Evolutionary conservation across 768 basidiomycete species (phyloP).

Genomic region (Amanita muscaria): DNA sequence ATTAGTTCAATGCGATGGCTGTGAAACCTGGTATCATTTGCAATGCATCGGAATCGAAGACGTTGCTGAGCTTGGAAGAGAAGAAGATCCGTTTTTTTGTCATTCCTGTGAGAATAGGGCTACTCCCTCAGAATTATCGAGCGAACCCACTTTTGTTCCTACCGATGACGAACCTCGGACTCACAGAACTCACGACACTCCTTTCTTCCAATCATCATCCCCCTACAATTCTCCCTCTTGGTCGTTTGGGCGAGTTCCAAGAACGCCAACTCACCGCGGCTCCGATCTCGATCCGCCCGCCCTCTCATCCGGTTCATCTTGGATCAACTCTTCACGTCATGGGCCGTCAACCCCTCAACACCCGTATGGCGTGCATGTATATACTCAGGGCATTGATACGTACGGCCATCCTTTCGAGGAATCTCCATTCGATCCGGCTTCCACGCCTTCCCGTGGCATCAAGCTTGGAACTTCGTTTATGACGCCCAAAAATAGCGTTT

Average conservation of each 20-base stretch:
- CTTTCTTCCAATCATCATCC: constrained; percentile 49
- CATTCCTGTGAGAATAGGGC: constrained; percentile 40
- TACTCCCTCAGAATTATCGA: constrained; percentile 26
- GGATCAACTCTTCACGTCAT: constrained; percentile 41
- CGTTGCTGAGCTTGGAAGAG: constrained; percentile 56
- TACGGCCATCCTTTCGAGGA: constrained; percentile 32
- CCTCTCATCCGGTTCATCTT: constrained; percentile 30
- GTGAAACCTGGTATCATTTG: constrained; percentile 76
- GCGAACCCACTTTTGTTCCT: constrained; percentile 63
- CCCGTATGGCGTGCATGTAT: constrained; percentile 29
- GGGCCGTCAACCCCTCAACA: constrained; percentile 50
- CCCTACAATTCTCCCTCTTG: constrained; percentile 51
- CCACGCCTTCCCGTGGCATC: constrained; percentile 75
- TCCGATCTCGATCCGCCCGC: constrained; percentile 22
- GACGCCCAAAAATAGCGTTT: constrained; percentile 52
- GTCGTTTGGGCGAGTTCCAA: constrained; percentile 33
- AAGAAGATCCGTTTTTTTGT: constrained; percentile 80
- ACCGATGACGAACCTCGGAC: constrained; percentile 45
- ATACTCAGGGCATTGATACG: constrained; percentile 26
- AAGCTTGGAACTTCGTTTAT: constrained; percentile 48
- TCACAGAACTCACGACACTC: constrained; percentile 39
- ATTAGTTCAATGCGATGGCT: constrained; percentile 76
- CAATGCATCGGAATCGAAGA: constrained; percentile 66
- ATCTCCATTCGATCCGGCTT: constrained; percentile 66
- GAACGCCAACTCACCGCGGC: constrained; percentile 41